Percentiles rank a stretch among this genome's conserved stretches.
phyloP scores from a whole-genome alignment of 176 grass and related monocot species.

The Dendrocalamus sinicus region DNA sequence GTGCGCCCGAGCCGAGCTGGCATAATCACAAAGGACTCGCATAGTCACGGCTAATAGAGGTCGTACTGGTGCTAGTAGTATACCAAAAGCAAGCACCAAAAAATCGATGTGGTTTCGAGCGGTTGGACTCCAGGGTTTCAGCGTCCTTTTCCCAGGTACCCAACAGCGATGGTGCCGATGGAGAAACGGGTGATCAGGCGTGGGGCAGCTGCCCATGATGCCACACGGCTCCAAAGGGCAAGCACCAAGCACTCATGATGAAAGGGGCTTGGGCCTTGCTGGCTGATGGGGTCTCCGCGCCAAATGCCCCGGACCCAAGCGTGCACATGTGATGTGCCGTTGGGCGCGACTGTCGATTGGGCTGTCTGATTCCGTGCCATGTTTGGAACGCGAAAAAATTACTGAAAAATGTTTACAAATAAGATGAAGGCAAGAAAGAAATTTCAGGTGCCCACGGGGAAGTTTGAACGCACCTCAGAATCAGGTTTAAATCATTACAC shows the following conservation, averaged over 20 bases:
- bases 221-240: constrained; percentile 22
- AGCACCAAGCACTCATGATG: constrained; percentile 29
- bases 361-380: not conserved
- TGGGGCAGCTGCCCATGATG: not conserved
- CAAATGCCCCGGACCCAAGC: not conserved
- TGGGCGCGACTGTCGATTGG: not conserved
- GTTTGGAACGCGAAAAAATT: too few species aligned
- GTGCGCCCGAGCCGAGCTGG: not conserved
- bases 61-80: not conserved
- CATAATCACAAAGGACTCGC: constrained; percentile 2
- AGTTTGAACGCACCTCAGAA: not conserved
- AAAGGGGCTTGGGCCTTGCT: constrained; percentile 21
- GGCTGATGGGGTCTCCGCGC: constrained; percentile 11
- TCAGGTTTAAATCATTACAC: not conserved
- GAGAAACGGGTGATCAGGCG: not conserved
- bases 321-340: not conserved
- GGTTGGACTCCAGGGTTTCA: constrained; percentile 26
- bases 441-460: not conserved
- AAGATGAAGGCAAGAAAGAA: not conserved
- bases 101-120: constrained; percentile 22
- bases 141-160: constrained; percentile 31
- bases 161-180: constrained; percentile 38
- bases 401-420: too few species aligned
- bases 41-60: not conserved
- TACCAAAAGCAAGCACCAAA: constrained; percentile 27